Percentiles rank a stretch among this genome's conserved stretches.
Conservation (phyloP, 2,329 filamentous ascomycete genomes). For the Coniella lustricola region DNA sequence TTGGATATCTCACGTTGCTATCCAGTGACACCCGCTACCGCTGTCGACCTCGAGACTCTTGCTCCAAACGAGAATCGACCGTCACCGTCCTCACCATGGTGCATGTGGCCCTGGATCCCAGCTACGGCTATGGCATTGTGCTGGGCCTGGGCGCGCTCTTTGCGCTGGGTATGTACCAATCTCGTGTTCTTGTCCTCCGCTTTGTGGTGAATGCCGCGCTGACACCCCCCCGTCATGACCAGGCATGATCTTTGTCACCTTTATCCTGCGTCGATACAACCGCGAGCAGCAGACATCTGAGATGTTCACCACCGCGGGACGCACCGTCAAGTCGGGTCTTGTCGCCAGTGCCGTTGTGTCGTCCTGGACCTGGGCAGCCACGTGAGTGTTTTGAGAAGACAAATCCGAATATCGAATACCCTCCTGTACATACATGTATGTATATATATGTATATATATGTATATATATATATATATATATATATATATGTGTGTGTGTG, state of each 20-base stretch:
- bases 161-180: constrained; percentile 45
- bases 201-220: too few species aligned
- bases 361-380: constrained; percentile 90
- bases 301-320: constrained; percentile 84
- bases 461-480: too few species aligned
- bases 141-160: constrained; percentile 68
- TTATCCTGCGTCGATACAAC: constrained; percentile 33
- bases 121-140: constrained; percentile 72
- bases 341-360: constrained; percentile 87
- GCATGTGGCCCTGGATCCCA: constrained; percentile 42
- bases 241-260: constrained; percentile 33
- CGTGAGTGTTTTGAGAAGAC: constrained; percentile 52
- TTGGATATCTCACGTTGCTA: too few species aligned
- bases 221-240: too few species aligned
- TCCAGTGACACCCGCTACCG: too few species aligned
- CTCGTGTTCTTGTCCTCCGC: not conserved
- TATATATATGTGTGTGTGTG: too few species aligned
- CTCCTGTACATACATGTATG: too few species aligned
- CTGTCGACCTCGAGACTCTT: too few species aligned
- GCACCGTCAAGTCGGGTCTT: constrained; percentile 82
- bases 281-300: constrained; percentile 78
- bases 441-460: too few species aligned
- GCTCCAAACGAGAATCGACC: too few species aligned
- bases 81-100: constrained; percentile 19
- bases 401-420: too few species aligned